A percentile compares a stretch with the other conserved stretches of the same genome.
Evolutionary conservation across 345 rosid species (phyloP).

Genomic region (Excoecaria agallocha): DNA sequence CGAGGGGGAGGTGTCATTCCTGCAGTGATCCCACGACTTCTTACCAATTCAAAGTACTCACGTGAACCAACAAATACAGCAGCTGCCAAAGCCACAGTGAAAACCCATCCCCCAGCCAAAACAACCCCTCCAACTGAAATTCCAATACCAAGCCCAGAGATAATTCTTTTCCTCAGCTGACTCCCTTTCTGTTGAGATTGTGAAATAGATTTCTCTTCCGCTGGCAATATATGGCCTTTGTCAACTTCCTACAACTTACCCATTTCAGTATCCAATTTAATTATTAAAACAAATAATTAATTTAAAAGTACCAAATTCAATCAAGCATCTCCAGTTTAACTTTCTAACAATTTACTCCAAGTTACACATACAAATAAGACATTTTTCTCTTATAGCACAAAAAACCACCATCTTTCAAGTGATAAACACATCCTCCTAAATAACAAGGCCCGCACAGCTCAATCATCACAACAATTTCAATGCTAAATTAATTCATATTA

Average conservation of each 20-base stretch:
- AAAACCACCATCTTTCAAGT: too few relatives aligned
- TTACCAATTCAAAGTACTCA: constrained; percentile 79
- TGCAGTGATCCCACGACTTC: constrained; percentile 74
- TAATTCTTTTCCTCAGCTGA: constrained; percentile 61
- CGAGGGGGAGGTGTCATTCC: constrained; percentile 99
- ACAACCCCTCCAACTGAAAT: constrained; percentile 68
- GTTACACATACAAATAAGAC: not conserved
- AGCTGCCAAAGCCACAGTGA: constrained; percentile 56
- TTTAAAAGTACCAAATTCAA: not conserved
- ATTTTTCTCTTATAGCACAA: not conserved
- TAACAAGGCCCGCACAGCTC: too few relatives aligned
- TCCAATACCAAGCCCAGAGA: constrained; percentile 81
- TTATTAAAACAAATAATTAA: not conserved
- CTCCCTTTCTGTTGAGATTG: constrained; percentile 44
- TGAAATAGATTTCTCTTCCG: constrained; percentile 30
- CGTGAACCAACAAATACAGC: constrained; percentile 74
- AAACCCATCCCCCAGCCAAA: constrained; percentile 87
- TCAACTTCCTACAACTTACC: constrained; percentile 47
- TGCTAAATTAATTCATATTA: not conserved
- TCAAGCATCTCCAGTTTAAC: not conserved
- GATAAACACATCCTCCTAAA: too few relatives aligned
- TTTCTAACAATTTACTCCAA: not conserved
- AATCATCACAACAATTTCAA: not conserved
- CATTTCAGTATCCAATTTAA: constrained; percentile 26
- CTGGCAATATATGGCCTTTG: constrained; percentile 30